Conservation (phyloP, 257 asterid species). For the Nemophila menziesii region DNA sequence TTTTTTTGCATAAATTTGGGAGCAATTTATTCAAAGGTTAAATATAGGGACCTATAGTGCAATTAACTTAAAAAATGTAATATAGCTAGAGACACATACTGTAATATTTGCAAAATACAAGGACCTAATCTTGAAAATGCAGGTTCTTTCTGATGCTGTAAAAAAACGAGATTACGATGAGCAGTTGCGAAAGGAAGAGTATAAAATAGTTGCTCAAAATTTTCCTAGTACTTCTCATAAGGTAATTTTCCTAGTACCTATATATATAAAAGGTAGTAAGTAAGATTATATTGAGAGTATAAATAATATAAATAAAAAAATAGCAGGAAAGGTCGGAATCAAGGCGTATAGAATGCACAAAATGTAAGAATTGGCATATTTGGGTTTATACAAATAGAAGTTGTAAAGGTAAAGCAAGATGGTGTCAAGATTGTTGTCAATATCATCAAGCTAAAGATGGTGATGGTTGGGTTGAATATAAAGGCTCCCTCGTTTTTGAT, state of each 20-base stretch:
- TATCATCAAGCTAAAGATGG: constrained; percentile 99
- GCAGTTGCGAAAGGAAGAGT: constrained; percentile 79
- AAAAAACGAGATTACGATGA: constrained; percentile 96
- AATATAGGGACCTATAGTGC: too few relatives aligned
- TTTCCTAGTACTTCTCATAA: constrained; percentile 73
- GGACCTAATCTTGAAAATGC: too few relatives aligned
- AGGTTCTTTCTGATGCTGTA: constrained; percentile 91
- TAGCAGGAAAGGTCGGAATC: constrained; percentile 77
- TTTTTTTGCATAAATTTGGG: too few relatives aligned
- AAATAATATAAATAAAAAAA: constrained; percentile 11
- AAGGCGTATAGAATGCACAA: constrained; percentile 93
- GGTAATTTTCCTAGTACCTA: constrained; percentile 41
- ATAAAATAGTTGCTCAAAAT: constrained; percentile 61
- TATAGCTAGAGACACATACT: too few relatives aligned
- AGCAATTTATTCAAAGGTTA: too few relatives aligned
- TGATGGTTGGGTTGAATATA: constrained; percentile 98
- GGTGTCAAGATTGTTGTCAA: constrained; percentile 99
- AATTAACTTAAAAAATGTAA: too few relatives aligned
- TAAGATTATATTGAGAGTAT: not conserved
- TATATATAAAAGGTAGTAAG: not conserved
- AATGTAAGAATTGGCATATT: constrained; percentile 87
- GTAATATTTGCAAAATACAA: too few relatives aligned
- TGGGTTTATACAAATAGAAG: constrained; percentile 93
- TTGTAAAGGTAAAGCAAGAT: constrained; percentile 90
- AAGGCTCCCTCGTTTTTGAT: constrained; percentile 77